phyloP scores from a whole-genome alignment of 2,329 filamentous ascomycete genomes.

The Aureobasidium sp. region DNA sequence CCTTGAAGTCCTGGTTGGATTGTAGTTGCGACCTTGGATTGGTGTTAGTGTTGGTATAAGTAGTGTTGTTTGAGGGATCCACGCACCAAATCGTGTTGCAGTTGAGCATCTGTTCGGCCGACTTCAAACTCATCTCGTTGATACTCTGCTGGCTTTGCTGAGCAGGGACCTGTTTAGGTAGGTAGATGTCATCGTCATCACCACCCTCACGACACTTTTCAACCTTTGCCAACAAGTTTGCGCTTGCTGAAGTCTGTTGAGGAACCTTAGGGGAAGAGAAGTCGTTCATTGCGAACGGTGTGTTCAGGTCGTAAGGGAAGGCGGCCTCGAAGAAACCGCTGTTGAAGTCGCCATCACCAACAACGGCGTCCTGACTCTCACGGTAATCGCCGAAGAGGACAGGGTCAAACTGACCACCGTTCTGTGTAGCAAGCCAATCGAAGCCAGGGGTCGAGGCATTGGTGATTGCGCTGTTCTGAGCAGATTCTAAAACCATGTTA shows the following conservation, averaged over 20 bases:
- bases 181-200: constrained; percentile 43
- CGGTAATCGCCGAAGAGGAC: constrained; percentile 87
- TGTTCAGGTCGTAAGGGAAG: constrained; percentile 57
- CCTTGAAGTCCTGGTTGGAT: constrained; percentile 77
- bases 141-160: constrained; percentile 3
- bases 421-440: constrained; percentile 71
- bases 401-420: constrained; percentile 80
- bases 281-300: constrained; percentile 57
- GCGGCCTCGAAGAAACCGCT: constrained; percentile 67
- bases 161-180: not conserved
- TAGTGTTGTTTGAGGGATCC: not conserved
- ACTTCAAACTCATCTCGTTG: constrained; percentile 11
- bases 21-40: constrained; percentile 74
- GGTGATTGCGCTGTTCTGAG: not conserved
- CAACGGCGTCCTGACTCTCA: constrained; percentile 75
- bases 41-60: constrained; percentile 34
- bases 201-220: constrained; percentile 64
- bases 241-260: constrained; percentile 22
- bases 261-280: constrained; percentile 27
- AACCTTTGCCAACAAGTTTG: constrained; percentile 65
- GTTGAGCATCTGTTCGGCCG: constrained; percentile 57
- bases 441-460: constrained; percentile 35
- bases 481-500: constrained; percentile 1
- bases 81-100: constrained; percentile 92
- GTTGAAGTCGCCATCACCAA: constrained; percentile 57